Conservation (phyloP, 2,329 filamentous ascomycete genomes). For the Phialemoniopsis sp. region DNA sequence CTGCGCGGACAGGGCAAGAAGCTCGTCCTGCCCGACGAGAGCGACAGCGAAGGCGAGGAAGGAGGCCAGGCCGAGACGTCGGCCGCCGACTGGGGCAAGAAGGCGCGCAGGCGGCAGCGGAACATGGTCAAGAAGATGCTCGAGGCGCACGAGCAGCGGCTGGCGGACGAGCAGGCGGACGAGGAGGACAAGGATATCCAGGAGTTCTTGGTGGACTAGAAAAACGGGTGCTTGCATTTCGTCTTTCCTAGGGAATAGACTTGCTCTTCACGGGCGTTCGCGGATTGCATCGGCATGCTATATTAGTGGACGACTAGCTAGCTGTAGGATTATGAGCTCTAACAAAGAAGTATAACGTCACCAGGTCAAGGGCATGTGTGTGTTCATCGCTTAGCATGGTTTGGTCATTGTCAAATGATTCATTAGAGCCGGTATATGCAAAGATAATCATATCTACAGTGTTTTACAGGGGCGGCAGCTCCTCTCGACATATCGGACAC, state of each 20-base stretch:
- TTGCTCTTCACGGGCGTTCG: too few species aligned
- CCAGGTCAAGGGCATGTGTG: too few species aligned
- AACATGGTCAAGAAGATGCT: conserved; percentile 62
- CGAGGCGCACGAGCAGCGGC: conserved; percentile 56
- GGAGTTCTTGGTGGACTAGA: conserved; percentile 59
- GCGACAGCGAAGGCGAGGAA: conserved; percentile 40
- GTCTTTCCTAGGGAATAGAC: too few species aligned
- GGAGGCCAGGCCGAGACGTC: conserved; percentile 39
- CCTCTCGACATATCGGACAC: conserved; percentile 92
- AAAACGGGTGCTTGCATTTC: too few species aligned
- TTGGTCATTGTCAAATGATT: too few species aligned
- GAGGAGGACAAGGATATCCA: conserved; percentile 73
- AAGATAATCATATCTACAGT: background rate
- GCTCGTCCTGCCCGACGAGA: conserved; percentile 48
- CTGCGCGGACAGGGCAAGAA: conserved; percentile 47
- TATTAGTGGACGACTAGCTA: too few species aligned
- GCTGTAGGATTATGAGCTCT: too few species aligned
- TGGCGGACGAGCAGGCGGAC: conserved; percentile 52
- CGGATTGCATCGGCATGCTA: too few species aligned
- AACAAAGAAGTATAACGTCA: too few species aligned
- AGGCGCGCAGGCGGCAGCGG: conserved; percentile 65
- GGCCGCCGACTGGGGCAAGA: conserved; percentile 61
- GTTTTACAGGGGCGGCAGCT: conserved; percentile 76
- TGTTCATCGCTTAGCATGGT: background rate
- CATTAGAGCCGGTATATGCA: too few species aligned